These are phyloP conservation scores for Psilocybe tampanensis DNA, from an alignment of 768 basidiomycete genomes.

Conservation along the genomic window DNA sequence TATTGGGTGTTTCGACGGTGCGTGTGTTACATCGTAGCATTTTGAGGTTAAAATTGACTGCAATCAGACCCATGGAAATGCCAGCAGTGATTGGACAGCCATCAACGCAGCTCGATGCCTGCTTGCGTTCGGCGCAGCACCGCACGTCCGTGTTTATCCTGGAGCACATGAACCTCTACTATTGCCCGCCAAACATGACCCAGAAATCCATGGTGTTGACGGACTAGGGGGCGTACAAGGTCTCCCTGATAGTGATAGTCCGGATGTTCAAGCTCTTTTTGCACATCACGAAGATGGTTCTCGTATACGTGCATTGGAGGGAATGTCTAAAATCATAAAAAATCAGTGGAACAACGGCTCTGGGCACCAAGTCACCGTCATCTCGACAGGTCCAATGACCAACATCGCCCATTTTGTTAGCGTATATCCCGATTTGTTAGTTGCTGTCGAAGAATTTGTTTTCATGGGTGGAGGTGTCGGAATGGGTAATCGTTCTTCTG, in stretches of 20 bases:
- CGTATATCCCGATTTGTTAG: slow-evolving; percentile 53
- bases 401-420: slow-evolving; percentile 73
- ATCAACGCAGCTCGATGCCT: slow-evolving; percentile 80
- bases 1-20: slow-evolving; percentile 87
- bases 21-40: slow-evolving; percentile 12
- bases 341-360: slow-evolving; percentile 57
- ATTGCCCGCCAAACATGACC: slow-evolving; percentile 60
- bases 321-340: slow-evolving; percentile 60
- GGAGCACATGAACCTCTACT: slow-evolving; percentile 76
- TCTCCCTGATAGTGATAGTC: slow-evolving; percentile 52
- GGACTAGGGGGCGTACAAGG: slow-evolving; percentile 87
- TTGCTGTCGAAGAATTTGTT: slow-evolving; percentile 68
- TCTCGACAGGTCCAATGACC: slow-evolving; percentile 85
- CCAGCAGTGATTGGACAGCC: slow-evolving; percentile 58
- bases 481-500: slow-evolving; percentile 77
- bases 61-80: slow-evolving; percentile 81
- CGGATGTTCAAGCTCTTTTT: slow-evolving; percentile 52
- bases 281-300: slow-evolving; percentile 44
- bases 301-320: slow-evolving; percentile 61
- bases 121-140: slow-evolving; percentile 68
- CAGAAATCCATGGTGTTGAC: slow-evolving; percentile 81
- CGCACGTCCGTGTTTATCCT: slow-evolving; percentile 59
- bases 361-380: slow-evolving; percentile 64
- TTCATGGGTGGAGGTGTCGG: slow-evolving; percentile 95
- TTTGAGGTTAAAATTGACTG: background rate